Percentiles rank a stretch among this genome's conserved stretches.
Evolutionary conservation across 306 rosid genomes (phyloP).

Genomic region (Prunus campanulata): DNA sequence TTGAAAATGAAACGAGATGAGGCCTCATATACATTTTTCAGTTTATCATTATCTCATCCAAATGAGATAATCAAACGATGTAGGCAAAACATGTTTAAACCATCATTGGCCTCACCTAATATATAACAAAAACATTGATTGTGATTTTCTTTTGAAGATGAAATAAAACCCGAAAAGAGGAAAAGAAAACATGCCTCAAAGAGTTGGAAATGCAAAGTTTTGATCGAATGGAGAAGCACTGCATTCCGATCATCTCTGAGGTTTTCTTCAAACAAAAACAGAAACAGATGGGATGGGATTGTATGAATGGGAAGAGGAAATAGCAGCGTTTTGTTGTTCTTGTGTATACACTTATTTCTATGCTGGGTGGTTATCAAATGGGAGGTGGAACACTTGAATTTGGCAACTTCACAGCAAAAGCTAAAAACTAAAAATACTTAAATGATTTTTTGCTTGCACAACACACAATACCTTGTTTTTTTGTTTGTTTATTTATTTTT

Average conservation of each 20-base stretch:
- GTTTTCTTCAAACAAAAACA: too few species aligned
- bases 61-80: background rate
- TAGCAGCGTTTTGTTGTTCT: background rate
- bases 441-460: too few species aligned
- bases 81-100: background rate
- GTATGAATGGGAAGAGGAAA: background rate
- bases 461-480: too few species aligned
- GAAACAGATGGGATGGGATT: background rate
- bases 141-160: background rate
- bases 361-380: too few species aligned
- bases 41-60: background rate
- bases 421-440: too few species aligned
- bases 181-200: background rate
- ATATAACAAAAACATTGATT: background rate
- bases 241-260: background rate
- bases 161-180: background rate
- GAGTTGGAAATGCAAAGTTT: background rate
- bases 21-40: background rate
- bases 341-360: background rate
- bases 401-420: background rate
- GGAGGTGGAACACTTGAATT: background rate
- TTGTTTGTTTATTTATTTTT: too few species aligned
- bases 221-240: background rate
- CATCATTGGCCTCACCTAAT: background rate
- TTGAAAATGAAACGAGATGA: too few species aligned